These are phyloP conservation scores for Clonostachys rhizophaga DNA, from an alignment of 2,329 filamentous ascomycete species.

Conservation along the genomic window DNA sequence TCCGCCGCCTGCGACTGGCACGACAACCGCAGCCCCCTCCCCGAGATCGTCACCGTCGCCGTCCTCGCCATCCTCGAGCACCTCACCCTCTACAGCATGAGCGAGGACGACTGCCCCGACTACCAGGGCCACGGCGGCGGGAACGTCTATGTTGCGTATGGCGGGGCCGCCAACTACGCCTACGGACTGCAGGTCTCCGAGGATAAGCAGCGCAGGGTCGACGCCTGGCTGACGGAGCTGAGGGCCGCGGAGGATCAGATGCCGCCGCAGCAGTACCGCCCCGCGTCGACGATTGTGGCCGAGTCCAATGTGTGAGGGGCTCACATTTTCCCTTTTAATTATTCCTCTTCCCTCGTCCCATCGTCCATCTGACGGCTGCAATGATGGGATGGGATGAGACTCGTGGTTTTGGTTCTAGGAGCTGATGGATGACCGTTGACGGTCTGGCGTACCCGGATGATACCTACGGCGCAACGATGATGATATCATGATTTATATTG, in stretches of 20 bases:
- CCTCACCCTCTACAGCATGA: constrained; percentile 23
- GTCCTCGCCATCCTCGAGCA: constrained; percentile 22
- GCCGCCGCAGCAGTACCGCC: background rate
- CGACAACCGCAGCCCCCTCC: constrained; percentile 16
- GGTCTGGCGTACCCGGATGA: no score
- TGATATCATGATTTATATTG: no score
- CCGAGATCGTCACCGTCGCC: constrained; percentile 18
- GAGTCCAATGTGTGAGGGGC: background rate
- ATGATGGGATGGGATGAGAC: no score
- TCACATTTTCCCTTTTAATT: background rate
- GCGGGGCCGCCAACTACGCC: constrained; percentile 4
- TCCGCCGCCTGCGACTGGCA: constrained; percentile 20
- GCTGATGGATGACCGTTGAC: no score
- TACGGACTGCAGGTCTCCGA: constrained; percentile 8
- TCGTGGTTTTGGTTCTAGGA: no score
- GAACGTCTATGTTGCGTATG: no score
- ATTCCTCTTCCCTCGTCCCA: background rate
- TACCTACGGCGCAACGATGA: no score
- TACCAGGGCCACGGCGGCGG: background rate
- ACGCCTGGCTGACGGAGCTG: constrained; percentile 22
- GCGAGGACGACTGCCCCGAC: constrained; percentile 13
- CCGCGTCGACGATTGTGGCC: background rate
- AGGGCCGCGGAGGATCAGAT: constrained; percentile 3
- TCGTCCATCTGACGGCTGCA: background rate
- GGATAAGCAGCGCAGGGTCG: constrained; percentile 20